phyloP scores from a whole-genome alignment of 2,329 filamentous ascomycete genomes.

The Colletotrichum falcatum region DNA sequence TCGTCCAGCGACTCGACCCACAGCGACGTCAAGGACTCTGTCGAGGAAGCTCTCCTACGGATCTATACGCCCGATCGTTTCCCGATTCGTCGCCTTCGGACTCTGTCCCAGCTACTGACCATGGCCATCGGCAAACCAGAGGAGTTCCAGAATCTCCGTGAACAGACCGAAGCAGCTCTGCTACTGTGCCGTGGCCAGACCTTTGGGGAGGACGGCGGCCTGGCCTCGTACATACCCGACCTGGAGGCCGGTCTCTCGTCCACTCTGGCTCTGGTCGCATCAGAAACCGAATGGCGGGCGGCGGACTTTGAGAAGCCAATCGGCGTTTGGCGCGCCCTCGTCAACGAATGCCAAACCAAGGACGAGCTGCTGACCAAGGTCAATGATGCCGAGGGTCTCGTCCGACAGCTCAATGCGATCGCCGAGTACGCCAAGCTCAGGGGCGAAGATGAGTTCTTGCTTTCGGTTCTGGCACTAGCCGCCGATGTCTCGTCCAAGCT shows the following conservation, averaged over 20 bases:
- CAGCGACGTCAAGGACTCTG: conserved; percentile 55
- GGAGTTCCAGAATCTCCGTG: conserved; percentile 53
- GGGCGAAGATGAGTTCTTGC: conserved; percentile 61
- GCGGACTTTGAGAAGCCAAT: conserved; percentile 54
- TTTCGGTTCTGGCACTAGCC: conserved; percentile 60
- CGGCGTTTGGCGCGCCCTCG: conserved; percentile 58
- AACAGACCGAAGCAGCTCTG: conserved; percentile 54
- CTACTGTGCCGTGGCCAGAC: conserved; percentile 52
- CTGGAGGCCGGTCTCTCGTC: conserved; percentile 60
- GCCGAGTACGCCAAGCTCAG: conserved; percentile 64
- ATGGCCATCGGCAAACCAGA: conserved; percentile 60
- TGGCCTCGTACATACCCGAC: conserved; percentile 61
- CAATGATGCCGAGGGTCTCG: conserved; percentile 62
- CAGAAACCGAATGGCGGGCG: conserved; percentile 47
- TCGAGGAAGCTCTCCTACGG: conserved; percentile 60
- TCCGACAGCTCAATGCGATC: conserved; percentile 63
- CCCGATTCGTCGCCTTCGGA: conserved; percentile 65
- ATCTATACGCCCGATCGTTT: conserved; percentile 63
- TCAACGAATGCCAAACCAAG: conserved; percentile 53
- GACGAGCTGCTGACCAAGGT: conserved; percentile 58
- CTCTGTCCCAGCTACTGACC: conserved; percentile 62
- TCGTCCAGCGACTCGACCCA: conserved; percentile 49
- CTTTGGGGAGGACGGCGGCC: conserved; percentile 58
- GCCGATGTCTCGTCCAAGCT: conserved; percentile 54
- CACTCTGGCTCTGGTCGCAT: conserved; percentile 56